Base-by-base conservation (phyloP, 2,329 filamentous ascomycete species). In the Diaporthe humulicola region DNA sequence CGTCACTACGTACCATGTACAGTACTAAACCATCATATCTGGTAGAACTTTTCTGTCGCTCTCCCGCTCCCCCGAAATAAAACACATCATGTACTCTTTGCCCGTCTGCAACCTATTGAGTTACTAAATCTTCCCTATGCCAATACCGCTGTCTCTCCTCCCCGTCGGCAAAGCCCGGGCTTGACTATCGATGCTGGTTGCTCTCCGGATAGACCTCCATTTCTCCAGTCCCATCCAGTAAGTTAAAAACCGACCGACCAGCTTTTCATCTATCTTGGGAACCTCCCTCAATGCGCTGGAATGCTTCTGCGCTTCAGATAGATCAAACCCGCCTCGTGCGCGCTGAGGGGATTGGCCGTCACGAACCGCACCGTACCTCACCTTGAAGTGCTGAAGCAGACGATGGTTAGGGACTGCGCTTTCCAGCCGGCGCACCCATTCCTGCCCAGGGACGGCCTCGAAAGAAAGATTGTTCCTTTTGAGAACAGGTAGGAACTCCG, bases 401-500 rank as follows among this genome's bases (percentile, higher is more conserved):
- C 77, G 0, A 87, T 86, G 78, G 4, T 91, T 87, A 2, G 82
- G 83, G 64, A 89, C 85, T 3, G 85, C 86, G 2, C 80, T 81
- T 3, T 86, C 82, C 19, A 91, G 77, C 1, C 83, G 80, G 6
- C 80, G 76, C 30, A 89, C 79, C 87, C 88, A 89, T 70, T 88
- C 84, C 9, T 81, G 79, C 56, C 84, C 81, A 2, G 83, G 75
- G 1, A 90, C 84, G 7, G 82, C 78, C 19, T 85, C 81, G 58
- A 88, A 89, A 17, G 81, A 73, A 3, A 90, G 78, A 0, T 87
- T 87, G 0, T 85, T 83, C 0, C 80, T 78, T 22, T 79, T 80
- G 7, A 92, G 80, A 6, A 85, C 84, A 2, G 89, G 89, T 0
- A 92, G 83, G 4, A 92, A 80, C 64, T 90, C 87, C 0, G 82